Base-by-base conservation (phyloP, 2,329 filamentous ascomycete genomes). In the Septoria petroselini region DNA sequence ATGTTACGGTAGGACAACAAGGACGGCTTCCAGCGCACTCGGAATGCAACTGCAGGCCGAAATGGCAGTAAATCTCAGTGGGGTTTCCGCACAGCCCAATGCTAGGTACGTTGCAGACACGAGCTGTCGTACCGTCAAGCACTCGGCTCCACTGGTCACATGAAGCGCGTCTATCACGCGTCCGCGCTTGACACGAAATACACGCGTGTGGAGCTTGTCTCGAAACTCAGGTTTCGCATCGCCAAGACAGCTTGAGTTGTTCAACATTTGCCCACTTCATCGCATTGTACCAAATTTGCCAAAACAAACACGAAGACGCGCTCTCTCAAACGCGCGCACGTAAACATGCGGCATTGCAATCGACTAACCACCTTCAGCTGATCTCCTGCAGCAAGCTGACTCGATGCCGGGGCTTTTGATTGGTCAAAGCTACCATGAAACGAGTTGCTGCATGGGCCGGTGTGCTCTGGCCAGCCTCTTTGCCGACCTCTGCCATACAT, bases 381-480 rank as follows among this genome's bases (percentile, higher is more conserved):
- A 33, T 33, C 41, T 44, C 30, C 40, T 42, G 53, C 44, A 53
- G 52, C 49, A 38, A 34, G 23, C 35, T 41, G n/a, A 12, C 5
- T 5, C n/a, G 23, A 15, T n/a, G 25, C 19, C 31, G 34, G 34
- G 39, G 40, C 37, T 33, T 11, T 27, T 41, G 45, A 50, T 50
- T 53, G 54, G 48, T 34, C 29, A 42, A 43, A 49, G 48, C 46
- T 48, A 18, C 46, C 46, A 25, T 55, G 55, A 58, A 58, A 58
- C 53, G 43, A 38, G 47, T 15, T 15, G 17, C 30, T 47, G 50
- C 40, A 23, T 42, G 35, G 53, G 35, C 48, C 48, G 48, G 41
- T 38, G 52, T 43, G 34, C 50, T 31, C 48, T 48, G 23, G 29
- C 56, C 55, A 58, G 18, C 79, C 78, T 50, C 60, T 48, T 41